Evolutionary conservation across 225 moss, liverwort and hornwort species (phyloP).

Genomic region (Pseudoscleropodium purum): DNA sequence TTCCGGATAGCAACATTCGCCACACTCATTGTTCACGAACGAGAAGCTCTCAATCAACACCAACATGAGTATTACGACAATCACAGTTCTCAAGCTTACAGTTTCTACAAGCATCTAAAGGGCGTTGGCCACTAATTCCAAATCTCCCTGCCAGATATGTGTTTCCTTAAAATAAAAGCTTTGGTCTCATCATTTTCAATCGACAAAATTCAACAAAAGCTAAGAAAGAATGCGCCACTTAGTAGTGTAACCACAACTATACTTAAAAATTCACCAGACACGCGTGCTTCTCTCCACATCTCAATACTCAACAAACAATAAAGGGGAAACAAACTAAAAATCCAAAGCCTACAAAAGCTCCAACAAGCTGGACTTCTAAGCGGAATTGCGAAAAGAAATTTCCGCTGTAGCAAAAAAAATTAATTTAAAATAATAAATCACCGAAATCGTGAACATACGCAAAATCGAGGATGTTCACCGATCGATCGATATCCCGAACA

Average conservation of each 20-base stretch:
- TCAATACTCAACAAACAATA: neutral
- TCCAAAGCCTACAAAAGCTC: neutral
- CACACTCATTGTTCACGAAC: neutral
- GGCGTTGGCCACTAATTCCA: neutral
- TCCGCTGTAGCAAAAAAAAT: neutral
- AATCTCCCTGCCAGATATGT: neutral
- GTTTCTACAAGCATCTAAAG: neutral
- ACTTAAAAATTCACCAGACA: neutral
- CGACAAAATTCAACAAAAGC: neutral
- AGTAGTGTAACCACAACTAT: neutral
- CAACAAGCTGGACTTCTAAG: neutral
- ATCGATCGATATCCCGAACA: neutral
- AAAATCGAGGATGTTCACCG: conserved; percentile 1
- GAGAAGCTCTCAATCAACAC: neutral
- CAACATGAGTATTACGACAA: neutral
- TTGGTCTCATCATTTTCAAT: neutral
- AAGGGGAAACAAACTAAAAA: neutral
- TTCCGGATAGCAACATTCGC: neutral
- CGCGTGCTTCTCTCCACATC: neutral
- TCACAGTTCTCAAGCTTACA: neutral
- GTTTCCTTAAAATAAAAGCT: neutral
- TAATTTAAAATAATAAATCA: neutral
- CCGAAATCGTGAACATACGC: neutral
- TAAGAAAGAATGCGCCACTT: neutral
- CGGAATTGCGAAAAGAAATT: neutral